Conservation (phyloP, 176 grass and related monocot genomes). For the Avena insularis region DNA sequence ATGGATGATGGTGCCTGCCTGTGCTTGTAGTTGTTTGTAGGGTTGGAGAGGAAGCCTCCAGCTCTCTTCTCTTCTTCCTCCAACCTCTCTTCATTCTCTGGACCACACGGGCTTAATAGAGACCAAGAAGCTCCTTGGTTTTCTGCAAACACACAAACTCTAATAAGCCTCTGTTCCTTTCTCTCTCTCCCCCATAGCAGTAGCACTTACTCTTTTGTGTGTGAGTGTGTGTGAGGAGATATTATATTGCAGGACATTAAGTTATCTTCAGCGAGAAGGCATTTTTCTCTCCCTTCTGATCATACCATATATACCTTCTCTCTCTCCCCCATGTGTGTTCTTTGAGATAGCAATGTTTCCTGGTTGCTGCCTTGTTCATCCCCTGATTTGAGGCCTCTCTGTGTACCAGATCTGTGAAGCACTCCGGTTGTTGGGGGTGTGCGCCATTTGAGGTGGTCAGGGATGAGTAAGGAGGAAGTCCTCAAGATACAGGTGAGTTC, state of each 20-base stretch:
- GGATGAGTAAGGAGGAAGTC: constrained; percentile 64
- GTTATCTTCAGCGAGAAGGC: constrained; percentile 32
- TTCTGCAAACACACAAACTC: constrained; percentile 36
- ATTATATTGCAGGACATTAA: constrained; percentile 44
- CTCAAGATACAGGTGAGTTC: constrained; percentile 67
- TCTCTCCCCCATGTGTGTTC: constrained; percentile 7
- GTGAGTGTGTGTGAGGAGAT: constrained; percentile 20
- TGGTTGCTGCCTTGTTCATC: constrained; percentile 23
- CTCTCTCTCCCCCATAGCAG: no score
- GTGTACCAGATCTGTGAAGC: constrained; percentile 54
- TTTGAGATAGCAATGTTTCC: constrained; percentile 14
- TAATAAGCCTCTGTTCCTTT: constrained; percentile 13
- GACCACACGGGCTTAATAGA: constrained; percentile 29
- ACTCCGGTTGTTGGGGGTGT: constrained; percentile 22
- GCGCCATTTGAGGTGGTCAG: constrained; percentile 36
- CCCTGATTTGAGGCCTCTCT: constrained; percentile 53
- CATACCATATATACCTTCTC: not conserved
- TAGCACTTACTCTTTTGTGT: not conserved
- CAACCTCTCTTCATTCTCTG: not conserved
- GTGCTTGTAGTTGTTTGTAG: not conserved
- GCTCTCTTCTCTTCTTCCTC: constrained; percentile 26
- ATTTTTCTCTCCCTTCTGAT: constrained; percentile 22
- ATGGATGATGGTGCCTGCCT: constrained; percentile 12
- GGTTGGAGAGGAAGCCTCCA: not conserved
- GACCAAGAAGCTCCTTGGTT: constrained; percentile 26